These are phyloP conservation scores for Vitis riparia DNA, from an alignment of 164 flowering plant species.

Conservation along the genomic window DNA sequence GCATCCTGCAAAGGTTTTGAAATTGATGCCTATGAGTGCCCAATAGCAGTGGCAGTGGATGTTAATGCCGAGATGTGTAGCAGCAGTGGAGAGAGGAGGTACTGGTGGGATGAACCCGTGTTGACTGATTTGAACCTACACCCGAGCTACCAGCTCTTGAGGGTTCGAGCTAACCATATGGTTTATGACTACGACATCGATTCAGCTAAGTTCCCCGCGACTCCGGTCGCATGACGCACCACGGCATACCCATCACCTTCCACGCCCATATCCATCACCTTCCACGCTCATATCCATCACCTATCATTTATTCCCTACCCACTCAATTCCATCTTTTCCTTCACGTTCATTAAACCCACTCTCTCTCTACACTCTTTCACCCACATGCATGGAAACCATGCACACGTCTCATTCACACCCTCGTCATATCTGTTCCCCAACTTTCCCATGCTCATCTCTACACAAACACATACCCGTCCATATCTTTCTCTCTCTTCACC, in stretches of 20 bases:
- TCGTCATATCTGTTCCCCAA: too few relatives aligned
- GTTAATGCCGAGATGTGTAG: slow-evolving; percentile 54
- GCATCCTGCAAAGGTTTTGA: slow-evolving; percentile 75
- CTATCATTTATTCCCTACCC: too few relatives aligned
- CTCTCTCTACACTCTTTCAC: too few relatives aligned
- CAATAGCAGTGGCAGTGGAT: slow-evolving; percentile 26
- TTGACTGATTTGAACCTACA: slow-evolving; percentile 72
- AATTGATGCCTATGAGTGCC: slow-evolving; percentile 71
- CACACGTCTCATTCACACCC: too few relatives aligned
- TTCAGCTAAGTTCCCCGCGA: slow-evolving; percentile 58
- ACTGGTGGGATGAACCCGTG: slow-evolving; percentile 88
- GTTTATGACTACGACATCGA: slow-evolving; percentile 85
- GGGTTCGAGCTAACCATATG: slow-evolving; percentile 87
- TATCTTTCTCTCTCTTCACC: too few relatives aligned
- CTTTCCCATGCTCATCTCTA: too few relatives aligned
- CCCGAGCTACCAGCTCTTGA: slow-evolving; percentile 85
- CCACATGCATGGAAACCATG: too few relatives aligned
- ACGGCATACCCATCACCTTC: slow-evolving; percentile 11
- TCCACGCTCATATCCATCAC: too few relatives aligned
- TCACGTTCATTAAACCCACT: too few relatives aligned
- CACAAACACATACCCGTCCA: too few relatives aligned
- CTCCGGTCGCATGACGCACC: slow-evolving; percentile 76
- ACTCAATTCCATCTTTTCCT: too few relatives aligned
- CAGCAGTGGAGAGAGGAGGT: slow-evolving; percentile 40
- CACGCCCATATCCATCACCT: too few relatives aligned